phyloP scores from a whole-genome alignment of 129 eudicot genomes.

The Kitagawia praeruptora region DNA sequence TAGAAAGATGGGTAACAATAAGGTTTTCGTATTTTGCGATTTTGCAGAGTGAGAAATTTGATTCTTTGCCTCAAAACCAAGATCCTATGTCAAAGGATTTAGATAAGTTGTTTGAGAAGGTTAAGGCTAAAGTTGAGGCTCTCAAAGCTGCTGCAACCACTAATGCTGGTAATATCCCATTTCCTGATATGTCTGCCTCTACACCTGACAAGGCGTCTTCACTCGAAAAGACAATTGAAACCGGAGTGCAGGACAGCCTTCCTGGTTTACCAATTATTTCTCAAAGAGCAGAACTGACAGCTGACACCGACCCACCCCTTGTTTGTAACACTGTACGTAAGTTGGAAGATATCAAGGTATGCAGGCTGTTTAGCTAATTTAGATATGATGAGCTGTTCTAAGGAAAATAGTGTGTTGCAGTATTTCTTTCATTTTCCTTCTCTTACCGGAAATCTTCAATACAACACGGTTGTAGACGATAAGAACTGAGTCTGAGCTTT shows the following conservation, averaged over 20 bases:
- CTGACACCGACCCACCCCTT: constrained; percentile 39
- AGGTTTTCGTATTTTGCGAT: too few species aligned
- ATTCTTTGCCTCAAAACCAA: not conserved
- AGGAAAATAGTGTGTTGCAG: not conserved
- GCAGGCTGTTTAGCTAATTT: not conserved
- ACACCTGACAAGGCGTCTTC: constrained; percentile 60
- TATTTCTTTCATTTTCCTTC: not conserved
- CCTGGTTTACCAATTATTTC: constrained; percentile 36
- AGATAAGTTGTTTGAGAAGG: constrained; percentile 23
- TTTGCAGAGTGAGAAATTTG: too few species aligned
- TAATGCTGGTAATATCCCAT: constrained; percentile 52
- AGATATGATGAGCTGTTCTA: not conserved
- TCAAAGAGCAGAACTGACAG: constrained; percentile 30
- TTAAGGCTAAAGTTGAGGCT: constrained; percentile 37
- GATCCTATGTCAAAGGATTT: constrained; percentile 40
- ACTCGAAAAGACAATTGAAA: constrained; percentile 51
- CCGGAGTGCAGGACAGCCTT: constrained; percentile 75
- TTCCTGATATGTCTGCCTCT: constrained; percentile 60
- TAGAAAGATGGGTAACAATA: too few species aligned
- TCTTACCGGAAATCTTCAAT: not conserved
- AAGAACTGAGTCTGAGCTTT: not conserved
- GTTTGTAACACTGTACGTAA: constrained; percentile 54
- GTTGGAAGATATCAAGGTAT: constrained; percentile 24
- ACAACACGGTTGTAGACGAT: not conserved
- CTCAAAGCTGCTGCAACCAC: constrained; percentile 28